Base-by-base conservation (phyloP, 2,329 filamentous ascomycete species). In the Calonectria crousiana region DNA sequence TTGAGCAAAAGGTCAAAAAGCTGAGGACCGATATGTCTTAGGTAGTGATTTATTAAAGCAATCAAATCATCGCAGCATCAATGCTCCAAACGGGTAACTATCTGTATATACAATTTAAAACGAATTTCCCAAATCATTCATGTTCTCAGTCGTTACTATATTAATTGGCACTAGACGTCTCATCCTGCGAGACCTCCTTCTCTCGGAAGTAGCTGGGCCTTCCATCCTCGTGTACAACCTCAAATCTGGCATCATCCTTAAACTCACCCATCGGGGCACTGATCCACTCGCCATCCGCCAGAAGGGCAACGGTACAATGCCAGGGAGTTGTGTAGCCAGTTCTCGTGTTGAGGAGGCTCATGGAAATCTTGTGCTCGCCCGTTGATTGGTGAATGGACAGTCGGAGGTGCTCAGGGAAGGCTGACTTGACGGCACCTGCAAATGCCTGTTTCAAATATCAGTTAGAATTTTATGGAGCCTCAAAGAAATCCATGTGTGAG, bases 271-370 rank as follows among this genome's bases (percentile, higher is more conserved):
- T 81, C 0, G 73, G 74, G 30, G 78, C 76, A 60, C 78, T 80
- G 26, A 78, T 71, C 78, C 77, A 79, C 53, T 78, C 76, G 8
- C 80, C 80, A 52, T 80, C 73, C 2, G 73, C 73, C 51, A 78
- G 68, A 47, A 65, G 52, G 3, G 73, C 73, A 16, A 77, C 71
- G n/a, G 70, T 75, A 47, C 82, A 84, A 44, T 84, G 82, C 82
- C 82, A 83, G 0, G 82, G 82, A 0, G 82, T 83, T 0, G 82
- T 83, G 56, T 78, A 83, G 1, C 78, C 79, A 0, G 79, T 83
- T n/a, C 76, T 78, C 26, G 82, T 83, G 69, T 79, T 76, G 10
- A 83, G 77, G 4, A 83, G 72, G 11, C 81, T 77, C 26, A 83
- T 78, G 0, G 80, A 83, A 1, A 83, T 67, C 47, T 83, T 83